A percentile compares a stretch with the other conserved stretches of the same genome.
Conservation (phyloP, 352 stramenopile genomes). For the Lagenidium giganteum region DNA sequence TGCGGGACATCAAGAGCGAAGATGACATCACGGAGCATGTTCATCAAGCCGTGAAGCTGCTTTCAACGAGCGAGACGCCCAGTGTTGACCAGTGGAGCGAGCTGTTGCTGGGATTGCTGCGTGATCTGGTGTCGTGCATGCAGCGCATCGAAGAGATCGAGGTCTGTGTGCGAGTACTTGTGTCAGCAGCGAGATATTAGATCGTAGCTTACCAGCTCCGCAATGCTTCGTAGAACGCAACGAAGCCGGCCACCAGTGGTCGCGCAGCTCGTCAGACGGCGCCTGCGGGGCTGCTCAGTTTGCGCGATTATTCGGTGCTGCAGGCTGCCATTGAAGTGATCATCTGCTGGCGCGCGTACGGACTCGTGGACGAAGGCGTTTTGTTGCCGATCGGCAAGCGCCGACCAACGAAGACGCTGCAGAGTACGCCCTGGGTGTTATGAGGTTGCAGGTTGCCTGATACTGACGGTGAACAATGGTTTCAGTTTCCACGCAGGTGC, state of each 20-base stretch:
- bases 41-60: too few species aligned
- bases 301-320: slow-evolving; percentile 80
- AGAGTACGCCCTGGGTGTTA: slow-evolving; percentile 37
- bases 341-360: slow-evolving; percentile 62
- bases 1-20: slow-evolving; percentile 43
- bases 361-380: slow-evolving; percentile 41
- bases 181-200: slow-evolving; percentile 5
- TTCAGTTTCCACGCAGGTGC: slow-evolving; percentile 49
- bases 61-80: too few species aligned
- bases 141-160: slow-evolving; percentile 38
- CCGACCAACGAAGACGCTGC: slow-evolving; percentile 69
- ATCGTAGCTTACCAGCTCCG: too few species aligned
- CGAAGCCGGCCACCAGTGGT: too few species aligned
- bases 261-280: slow-evolving; percentile 25
- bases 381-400: slow-evolving; percentile 58
- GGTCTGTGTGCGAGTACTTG: slow-evolving; percentile 3
- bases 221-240: too few species aligned
- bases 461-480: background rate
- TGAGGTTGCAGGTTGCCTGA: background rate
- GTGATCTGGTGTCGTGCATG: slow-evolving; percentile 43
- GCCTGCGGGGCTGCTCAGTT: slow-evolving; percentile 64
- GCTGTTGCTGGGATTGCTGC: slow-evolving; percentile 34
- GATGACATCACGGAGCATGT: slow-evolving; percentile 19
- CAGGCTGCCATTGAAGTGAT: slow-evolving; percentile 75
- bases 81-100: too few species aligned